Conservation (phyloP, 2,329 filamentous ascomycete species). For the Exutisphaerella laricina region DNA sequence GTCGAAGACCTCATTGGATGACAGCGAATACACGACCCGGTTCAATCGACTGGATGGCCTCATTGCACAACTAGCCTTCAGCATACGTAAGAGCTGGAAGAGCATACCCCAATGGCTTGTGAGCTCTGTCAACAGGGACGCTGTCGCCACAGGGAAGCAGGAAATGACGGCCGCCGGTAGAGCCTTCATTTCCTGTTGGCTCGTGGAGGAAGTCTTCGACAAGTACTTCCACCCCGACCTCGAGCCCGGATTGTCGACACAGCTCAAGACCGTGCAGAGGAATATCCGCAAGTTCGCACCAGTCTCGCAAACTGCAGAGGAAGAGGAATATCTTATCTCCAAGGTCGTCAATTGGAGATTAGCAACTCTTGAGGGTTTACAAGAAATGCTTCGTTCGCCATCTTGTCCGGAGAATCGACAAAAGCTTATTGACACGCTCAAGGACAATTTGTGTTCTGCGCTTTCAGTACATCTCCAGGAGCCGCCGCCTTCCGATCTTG, state of each 20-base stretch:
- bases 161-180: slow-evolving; percentile 97
- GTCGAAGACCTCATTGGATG: slow-evolving; percentile 88
- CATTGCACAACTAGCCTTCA: slow-evolving; percentile 91
- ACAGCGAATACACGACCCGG: slow-evolving; percentile 84
- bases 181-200: slow-evolving; percentile 81
- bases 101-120: slow-evolving; percentile 74
- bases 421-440: slow-evolving; percentile 53
- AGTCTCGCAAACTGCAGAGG: slow-evolving; percentile 70
- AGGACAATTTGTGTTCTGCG: slow-evolving; percentile 62
- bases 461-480: slow-evolving; percentile 70
- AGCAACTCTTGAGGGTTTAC: slow-evolving; percentile 86
- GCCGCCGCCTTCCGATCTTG: slow-evolving; percentile 73
- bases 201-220: slow-evolving; percentile 86
- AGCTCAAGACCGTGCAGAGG: slow-evolving; percentile 79
- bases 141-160: slow-evolving; percentile 79
- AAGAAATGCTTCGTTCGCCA: slow-evolving; percentile 60
- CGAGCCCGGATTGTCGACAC: slow-evolving; percentile 66
- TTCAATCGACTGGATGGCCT: slow-evolving; percentile 90
- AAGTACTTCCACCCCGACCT: slow-evolving; percentile 88
- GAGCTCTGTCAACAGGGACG: slow-evolving; percentile 75
- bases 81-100: slow-evolving; percentile 92
- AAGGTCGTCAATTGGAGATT: slow-evolving; percentile 92
- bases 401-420: slow-evolving; percentile 61
- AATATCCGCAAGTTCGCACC: slow-evolving; percentile 77
- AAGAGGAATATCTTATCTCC: slow-evolving; percentile 78